These are phyloP conservation scores for Mycena maculata DNA, from an alignment of 768 basidiomycete species.

Conservation along the genomic window DNA sequence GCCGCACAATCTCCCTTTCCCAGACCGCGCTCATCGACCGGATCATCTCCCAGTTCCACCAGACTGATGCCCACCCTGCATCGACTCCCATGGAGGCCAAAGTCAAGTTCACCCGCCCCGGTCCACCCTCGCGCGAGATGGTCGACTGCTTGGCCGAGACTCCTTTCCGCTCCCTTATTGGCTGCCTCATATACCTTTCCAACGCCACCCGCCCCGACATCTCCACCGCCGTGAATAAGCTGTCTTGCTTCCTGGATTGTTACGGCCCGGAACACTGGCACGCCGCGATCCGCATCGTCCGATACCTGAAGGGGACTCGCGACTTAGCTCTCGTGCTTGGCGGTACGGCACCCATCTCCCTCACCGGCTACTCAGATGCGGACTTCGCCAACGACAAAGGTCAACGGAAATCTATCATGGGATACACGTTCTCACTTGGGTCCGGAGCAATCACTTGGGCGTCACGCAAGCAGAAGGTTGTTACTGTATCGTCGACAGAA, in stretches of 20 bases:
- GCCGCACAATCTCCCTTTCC: neutral
- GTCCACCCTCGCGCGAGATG: no score
- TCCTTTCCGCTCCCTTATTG: no score
- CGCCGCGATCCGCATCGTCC: slow-evolving; percentile 45
- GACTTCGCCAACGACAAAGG: slow-evolving; percentile 11
- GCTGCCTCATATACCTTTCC: no score
- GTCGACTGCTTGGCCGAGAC: no score
- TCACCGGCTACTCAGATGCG: neutral
- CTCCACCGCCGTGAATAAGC: no score
- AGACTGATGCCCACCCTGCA: slow-evolving; percentile 39
- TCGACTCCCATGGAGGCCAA: slow-evolving; percentile 29
- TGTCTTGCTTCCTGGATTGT: no score
- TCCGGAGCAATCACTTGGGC: slow-evolving; percentile 48
- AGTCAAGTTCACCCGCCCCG: no score
- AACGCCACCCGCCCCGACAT: no score
- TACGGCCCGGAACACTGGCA: slow-evolving; percentile 49
- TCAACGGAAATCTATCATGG: neutral
- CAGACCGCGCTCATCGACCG: neutral
- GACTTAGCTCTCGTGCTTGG: neutral
- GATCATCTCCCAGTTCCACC: slow-evolving; percentile 43
- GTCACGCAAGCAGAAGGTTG: slow-evolving; percentile 44
- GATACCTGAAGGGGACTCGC: slow-evolving; percentile 43
- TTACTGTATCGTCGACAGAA: slow-evolving; percentile 48
- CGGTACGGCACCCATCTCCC: neutral
- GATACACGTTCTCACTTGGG: no score